Evolutionary conservation across 805 yeast species (phyloP), one percentile per base, ranked within the genome.

Genomic region (Kazachstania viticola): DNA sequence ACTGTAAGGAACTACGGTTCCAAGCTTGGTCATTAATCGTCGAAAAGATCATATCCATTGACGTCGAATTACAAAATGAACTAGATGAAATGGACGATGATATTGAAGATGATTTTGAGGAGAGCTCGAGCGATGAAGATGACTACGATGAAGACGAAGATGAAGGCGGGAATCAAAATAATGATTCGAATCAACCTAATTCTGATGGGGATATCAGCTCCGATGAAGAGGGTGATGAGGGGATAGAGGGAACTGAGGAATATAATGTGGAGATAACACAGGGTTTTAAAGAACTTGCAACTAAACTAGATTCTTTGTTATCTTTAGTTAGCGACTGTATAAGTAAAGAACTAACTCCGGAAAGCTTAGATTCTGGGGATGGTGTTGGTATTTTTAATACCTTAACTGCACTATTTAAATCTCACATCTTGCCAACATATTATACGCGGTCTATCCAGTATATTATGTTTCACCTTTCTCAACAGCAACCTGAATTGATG

Each of bases 61-160:
- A 88, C 56, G 95, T 87, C 4, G 97, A 85, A 54, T 64, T 87
- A 35, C 95, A 84, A 48, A 84, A 82, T 49, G 91, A 80, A 45
- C 59, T 83, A 36, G 95, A 85, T 45, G 94, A 82, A 42, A 60
- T 79, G 34, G 94, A 81, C 49, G 91, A 81, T 41, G 79, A 73
- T 34, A 73, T 75, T 28, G 78, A 69, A 9, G 76, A 70, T 1
- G 62, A 52, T 9, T 58, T 51, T 4, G 58, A 46, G 3, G 55
- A 48, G 11, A 27, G 29, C 1, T 27, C 21, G 1, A 8, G 4
- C 1, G 60, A 49, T 13, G 61, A 40, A 1, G 56, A 44, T 17
- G 42, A 31, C 13, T 50, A 38, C 3, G 61, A 50, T 3, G 65
- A 60, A 11, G 66, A 56, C 3, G 61, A 51, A 9, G 57, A 53